Conservation (phyloP, 2,329 filamentous ascomycete genomes). For the Fusarium solani-melongenae region DNA sequence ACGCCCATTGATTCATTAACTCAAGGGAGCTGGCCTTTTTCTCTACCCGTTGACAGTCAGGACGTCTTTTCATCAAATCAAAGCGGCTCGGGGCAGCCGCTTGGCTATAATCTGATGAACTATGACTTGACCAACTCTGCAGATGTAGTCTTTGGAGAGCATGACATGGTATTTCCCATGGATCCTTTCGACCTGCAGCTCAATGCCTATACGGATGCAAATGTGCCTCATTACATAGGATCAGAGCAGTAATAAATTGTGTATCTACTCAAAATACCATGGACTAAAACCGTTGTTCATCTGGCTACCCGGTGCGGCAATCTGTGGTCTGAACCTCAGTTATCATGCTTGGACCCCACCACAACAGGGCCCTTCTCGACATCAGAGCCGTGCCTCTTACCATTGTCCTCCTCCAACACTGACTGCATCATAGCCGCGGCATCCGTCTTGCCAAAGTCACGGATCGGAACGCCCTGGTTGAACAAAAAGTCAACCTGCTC, state of each 20-base stretch:
- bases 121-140: slow-evolving; percentile 11
- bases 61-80: background rate
- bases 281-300: too few species aligned
- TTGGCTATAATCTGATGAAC: slow-evolving; percentile 2
- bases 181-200: slow-evolving; percentile 31
- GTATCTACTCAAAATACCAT: too few species aligned
- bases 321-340: background rate
- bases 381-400: background rate
- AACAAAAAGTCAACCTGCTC: slow-evolving; percentile 38
- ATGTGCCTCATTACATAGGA: background rate
- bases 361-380: background rate
- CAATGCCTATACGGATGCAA: slow-evolving; percentile 28
- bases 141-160: slow-evolving; percentile 8
- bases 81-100: background rate
- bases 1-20: background rate
- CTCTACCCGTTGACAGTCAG: background rate
- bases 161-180: slow-evolving; percentile 18
- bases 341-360: background rate
- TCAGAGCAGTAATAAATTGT: background rate
- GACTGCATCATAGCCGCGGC: slow-evolving; percentile 21
- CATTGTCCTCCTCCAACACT: background rate
- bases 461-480: slow-evolving; percentile 18
- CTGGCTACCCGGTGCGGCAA: background rate
- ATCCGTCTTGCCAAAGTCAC: slow-evolving; percentile 29
- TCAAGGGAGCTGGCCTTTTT: slow-evolving; percentile 20